Evolutionary conservation across 495 filamentous ascomycete species (phyloP), one percentile per base, ranked within the genome.

Genomic region (Patellaria atrata): DNA sequence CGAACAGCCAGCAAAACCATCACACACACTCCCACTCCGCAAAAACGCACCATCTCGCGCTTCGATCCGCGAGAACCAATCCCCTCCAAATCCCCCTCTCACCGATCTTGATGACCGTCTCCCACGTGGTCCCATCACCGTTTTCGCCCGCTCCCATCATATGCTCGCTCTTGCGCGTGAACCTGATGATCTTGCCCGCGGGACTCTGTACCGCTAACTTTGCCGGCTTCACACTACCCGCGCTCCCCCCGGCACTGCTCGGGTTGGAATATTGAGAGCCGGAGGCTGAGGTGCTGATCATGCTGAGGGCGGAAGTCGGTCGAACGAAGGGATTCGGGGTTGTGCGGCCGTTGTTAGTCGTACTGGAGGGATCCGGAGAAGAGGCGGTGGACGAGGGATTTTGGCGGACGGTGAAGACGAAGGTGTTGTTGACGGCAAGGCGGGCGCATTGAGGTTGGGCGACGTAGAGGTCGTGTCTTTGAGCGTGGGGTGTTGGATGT

Each of bases 11-110:
- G n/a, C n/a, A n/a, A n/a, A n/a, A n/a, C n/a, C n/a, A n/a, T 60
- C 47, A 77, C 33, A 67, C 57, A 56, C 73, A 74, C 41, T 82
- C 73, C 89, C 89, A 99, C 62, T 99, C 89, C 18, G 79, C 87
- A 63, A 93, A 99, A 15, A 99, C 89, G 59, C 91, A 96, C 89
- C 89, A 99, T 41, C 89, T 66, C 6, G 87, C 91, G 41, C 81
- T 94, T 35, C 89, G 70, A 64, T 99, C 89, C 9, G 89, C 89
- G 13, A 99, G 66, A 41, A 99, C 89, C 34, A 99, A 58, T 1
- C 83, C 91, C 40, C 89, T 72, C 89, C 89, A 97, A 17, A 77
- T 68, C 0, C 89, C 89, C 18, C 75, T 66, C 52, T 97, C 89
- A 0, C 82, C 82, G 56, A 87, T 84, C 63, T 97, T 97, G 56